Conservation (phyloP, 1,284 basidiomycete genomes). For the Tilletia caries region DNA sequence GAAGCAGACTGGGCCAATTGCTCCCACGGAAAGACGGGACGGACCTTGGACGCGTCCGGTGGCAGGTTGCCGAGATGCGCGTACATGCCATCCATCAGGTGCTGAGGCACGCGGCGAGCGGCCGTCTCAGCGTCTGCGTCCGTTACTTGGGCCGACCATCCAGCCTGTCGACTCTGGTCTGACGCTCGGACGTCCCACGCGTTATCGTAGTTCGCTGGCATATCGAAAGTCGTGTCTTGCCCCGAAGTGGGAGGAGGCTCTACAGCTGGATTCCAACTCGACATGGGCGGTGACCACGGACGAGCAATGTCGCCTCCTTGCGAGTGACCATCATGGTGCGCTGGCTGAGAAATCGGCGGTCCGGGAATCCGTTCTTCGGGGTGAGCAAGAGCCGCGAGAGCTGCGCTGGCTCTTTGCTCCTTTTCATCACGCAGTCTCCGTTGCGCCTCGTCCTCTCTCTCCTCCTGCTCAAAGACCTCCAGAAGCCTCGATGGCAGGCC, state of each 20-base stretch:
- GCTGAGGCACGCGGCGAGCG: not conserved
- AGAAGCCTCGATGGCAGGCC: conserved; percentile 27
- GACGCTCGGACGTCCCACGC: conserved; percentile 56
- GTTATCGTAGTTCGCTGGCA: conserved; percentile 54
- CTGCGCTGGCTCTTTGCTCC: not conserved
- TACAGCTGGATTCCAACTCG: conserved; percentile 57
- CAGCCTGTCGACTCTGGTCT: not conserved
- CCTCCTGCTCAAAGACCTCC: conserved; percentile 22
- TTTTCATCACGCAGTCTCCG: conserved; percentile 15
- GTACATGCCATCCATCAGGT: conserved; percentile 46
- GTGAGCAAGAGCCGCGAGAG: not conserved
- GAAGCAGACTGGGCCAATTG: conserved; percentile 43
- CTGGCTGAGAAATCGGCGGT: not conserved
- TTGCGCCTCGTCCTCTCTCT: conserved; percentile 25
- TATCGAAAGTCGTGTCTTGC: not conserved
- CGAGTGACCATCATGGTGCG: not conserved
- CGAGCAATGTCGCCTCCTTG: not conserved
- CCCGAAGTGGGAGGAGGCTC: conserved; percentile 56
- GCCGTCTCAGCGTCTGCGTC: not conserved
- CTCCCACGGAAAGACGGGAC: conserved; percentile 91
- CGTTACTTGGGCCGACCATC: not conserved
- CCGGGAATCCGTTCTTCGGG: not conserved
- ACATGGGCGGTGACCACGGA: conserved; percentile 39
- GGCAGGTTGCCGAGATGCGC: conserved; percentile 55
- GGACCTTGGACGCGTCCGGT: conserved; percentile 71